phyloP scores from a whole-genome alignment of 179 eudicot species.

The Patellifolia procumbens region DNA sequence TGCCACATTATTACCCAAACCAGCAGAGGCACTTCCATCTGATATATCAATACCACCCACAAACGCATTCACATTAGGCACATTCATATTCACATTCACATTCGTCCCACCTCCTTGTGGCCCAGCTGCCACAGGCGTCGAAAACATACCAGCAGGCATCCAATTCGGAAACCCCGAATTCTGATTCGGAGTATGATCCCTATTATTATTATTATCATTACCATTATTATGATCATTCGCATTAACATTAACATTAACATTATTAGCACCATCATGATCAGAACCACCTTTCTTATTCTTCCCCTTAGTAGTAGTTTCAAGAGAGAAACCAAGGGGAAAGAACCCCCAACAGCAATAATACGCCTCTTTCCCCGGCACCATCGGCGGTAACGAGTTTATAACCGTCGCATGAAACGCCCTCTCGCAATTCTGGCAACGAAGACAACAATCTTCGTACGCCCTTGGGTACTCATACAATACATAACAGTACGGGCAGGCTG shows the following conservation, averaged over 20 bases:
- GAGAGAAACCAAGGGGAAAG: slow-evolving; percentile 64
- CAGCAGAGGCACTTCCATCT: slow-evolving; percentile 24
- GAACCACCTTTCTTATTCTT: slow-evolving; percentile 21
- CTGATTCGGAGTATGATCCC: not conserved
- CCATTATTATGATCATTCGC: not conserved
- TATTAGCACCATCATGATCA: not conserved
- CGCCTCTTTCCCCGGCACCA: slow-evolving; percentile 77
- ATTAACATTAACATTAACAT: not conserved
- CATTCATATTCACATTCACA: slow-evolving; percentile 20
- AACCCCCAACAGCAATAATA: slow-evolving; percentile 89
- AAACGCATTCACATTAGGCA: slow-evolving; percentile 19
- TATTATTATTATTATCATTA: not conserved
- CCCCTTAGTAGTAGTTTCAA: slow-evolving; percentile 7
- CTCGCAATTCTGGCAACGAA: slow-evolving; percentile 71
- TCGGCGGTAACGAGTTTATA: slow-evolving; percentile 60
- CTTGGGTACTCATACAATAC: slow-evolving; percentile 69
- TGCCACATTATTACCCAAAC: slow-evolving; percentile 13
- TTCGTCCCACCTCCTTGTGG: slow-evolving; percentile 17
- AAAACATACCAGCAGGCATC: slow-evolving; percentile 60
- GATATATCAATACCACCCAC: slow-evolving; percentile 27
- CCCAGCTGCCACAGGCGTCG: slow-evolving; percentile 21
- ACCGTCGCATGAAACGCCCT: slow-evolving; percentile 62
- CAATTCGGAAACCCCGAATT: slow-evolving; percentile 49
- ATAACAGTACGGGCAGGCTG: slow-evolving; percentile 87
- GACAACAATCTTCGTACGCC: slow-evolving; percentile 60